Conservation (phyloP, 805 yeast genomes). For the Tetrapisispora namnaoensis region DNA sequence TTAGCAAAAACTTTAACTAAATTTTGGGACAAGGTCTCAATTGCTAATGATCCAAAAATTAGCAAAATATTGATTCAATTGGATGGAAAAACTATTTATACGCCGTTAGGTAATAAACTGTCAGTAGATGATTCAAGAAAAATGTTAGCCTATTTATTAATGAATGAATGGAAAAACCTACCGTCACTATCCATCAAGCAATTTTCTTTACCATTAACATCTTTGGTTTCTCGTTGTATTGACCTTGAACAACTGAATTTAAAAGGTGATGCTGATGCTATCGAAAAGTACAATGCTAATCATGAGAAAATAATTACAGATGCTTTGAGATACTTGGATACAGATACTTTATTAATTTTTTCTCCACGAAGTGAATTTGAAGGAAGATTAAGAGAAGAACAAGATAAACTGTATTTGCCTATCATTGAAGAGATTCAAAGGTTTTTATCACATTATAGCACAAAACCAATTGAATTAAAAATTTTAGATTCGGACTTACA, state of each 20-base stretch:
- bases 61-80: conserved; percentile 45
- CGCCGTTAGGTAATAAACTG: conserved; percentile 71
- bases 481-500: conserved; percentile 71
- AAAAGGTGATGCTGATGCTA: conserved; percentile 34
- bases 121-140: conserved; percentile 50
- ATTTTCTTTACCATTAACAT: conserved; percentile 62
- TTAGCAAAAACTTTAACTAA: conserved; percentile 56
- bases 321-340: conserved; percentile 77
- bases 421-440: conserved; percentile 58
- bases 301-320: conserved; percentile 46
- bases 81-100: conserved; percentile 67
- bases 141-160: conserved; percentile 61
- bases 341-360: conserved; percentile 85
- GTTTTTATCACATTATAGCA: conserved; percentile 33
- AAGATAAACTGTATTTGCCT: conserved; percentile 68
- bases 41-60: conserved; percentile 24
- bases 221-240: conserved; percentile 76
- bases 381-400: conserved; percentile 72
- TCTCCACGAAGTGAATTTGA: conserved; percentile 75
- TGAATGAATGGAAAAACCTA: conserved; percentile 80
- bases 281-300: conserved; percentile 52
- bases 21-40: conserved; percentile 70
- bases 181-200: conserved; percentile 52
- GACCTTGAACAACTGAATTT: conserved; percentile 48
- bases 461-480: conserved; percentile 35